These are phyloP conservation scores for Dentipellis fragilis DNA, from an alignment of 768 basidiomycete species.

Conservation along the genomic window DNA sequence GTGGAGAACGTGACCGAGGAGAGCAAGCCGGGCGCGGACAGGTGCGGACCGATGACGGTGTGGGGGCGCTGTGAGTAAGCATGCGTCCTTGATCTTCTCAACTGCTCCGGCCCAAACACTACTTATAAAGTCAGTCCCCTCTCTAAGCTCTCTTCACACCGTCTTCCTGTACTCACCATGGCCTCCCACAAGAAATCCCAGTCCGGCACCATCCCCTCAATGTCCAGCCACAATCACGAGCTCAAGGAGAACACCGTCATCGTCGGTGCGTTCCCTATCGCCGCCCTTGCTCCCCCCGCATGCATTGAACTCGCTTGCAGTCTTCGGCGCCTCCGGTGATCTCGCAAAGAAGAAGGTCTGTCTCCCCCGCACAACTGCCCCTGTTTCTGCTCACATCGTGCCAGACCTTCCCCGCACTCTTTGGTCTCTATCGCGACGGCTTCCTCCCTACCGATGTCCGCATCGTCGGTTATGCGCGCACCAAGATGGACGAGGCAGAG, in stretches of 20 bases:
- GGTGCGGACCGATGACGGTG: neutral
- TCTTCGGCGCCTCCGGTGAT: slow-evolving; percentile 94
- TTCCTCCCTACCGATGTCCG: slow-evolving; percentile 77
- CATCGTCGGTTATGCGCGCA: slow-evolving; percentile 95
- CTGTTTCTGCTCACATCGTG: slow-evolving; percentile 4
- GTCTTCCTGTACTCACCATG: slow-evolving; percentile 12
- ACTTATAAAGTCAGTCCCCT: neutral
- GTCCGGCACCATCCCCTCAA: slow-evolving; percentile 84
- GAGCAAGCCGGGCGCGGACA: neutral
- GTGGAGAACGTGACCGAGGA: slow-evolving; percentile 20
- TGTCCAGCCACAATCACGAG: slow-evolving; percentile 57
- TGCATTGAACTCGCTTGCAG: slow-evolving; percentile 27
- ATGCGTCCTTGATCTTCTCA: neutral
- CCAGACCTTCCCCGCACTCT: slow-evolving; percentile 93
- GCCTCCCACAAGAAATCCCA: slow-evolving; percentile 35
- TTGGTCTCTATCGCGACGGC: slow-evolving; percentile 72
- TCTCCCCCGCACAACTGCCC: neutral
- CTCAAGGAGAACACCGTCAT: slow-evolving; percentile 86
- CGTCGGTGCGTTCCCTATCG: slow-evolving; percentile 49
- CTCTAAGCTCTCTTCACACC: neutral
- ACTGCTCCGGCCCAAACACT: neutral
- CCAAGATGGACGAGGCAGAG: slow-evolving; percentile 83
- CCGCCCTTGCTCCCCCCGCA: neutral
- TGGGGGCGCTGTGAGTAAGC: neutral
- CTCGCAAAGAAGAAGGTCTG: slow-evolving; percentile 95